phyloP scores from a whole-genome alignment of 371 early-diverging fungal species.

The Lichtheimia ornata region DNA sequence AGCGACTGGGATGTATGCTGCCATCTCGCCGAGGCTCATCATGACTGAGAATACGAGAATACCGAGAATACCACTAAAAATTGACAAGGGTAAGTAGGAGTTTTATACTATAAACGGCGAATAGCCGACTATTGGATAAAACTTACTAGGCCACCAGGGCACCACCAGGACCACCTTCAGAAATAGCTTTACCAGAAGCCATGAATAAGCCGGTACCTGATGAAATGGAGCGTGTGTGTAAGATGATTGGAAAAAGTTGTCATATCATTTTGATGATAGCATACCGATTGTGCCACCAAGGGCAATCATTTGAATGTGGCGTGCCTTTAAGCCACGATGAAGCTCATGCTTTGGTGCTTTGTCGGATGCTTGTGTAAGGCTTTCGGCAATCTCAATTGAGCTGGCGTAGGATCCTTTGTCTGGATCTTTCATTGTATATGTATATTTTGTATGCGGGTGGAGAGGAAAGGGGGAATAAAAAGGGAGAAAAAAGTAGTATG shows the following conservation, averaged over 20 bases:
- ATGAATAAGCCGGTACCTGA: constrained; percentile 87
- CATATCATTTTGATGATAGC: not conserved
- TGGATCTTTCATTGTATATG: not conserved
- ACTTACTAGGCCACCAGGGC: constrained; percentile 64
- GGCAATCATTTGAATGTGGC: constrained; percentile 67
- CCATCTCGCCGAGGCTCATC: constrained; percentile 88
- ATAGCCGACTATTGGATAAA: not conserved
- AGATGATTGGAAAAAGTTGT: not conserved
- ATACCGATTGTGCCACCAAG: constrained; percentile 63
- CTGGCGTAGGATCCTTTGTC: constrained; percentile 14
- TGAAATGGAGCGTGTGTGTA: not conserved
- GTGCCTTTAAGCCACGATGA: constrained; percentile 50
- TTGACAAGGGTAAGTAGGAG: not conserved
- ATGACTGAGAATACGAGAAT: constrained; percentile 83
- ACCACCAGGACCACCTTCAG: constrained; percentile 77
- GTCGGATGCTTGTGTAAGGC: constrained; percentile 3
- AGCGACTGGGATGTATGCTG: constrained; percentile 80
- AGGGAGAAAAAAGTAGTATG: not conserved
- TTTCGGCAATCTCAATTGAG: constrained; percentile 27
- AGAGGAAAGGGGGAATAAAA: not conserved
- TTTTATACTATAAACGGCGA: not conserved
- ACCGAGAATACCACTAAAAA: constrained; percentile 56
- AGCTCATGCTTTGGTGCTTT: constrained; percentile 13
- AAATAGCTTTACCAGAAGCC: constrained; percentile 79
- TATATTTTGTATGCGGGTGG: not conserved